Percentiles rank a stretch among this genome's conserved stretches.
Conservation (phyloP, 2,329 filamentous ascomycete species). For the Aspergillus eucalypticola region DNA sequence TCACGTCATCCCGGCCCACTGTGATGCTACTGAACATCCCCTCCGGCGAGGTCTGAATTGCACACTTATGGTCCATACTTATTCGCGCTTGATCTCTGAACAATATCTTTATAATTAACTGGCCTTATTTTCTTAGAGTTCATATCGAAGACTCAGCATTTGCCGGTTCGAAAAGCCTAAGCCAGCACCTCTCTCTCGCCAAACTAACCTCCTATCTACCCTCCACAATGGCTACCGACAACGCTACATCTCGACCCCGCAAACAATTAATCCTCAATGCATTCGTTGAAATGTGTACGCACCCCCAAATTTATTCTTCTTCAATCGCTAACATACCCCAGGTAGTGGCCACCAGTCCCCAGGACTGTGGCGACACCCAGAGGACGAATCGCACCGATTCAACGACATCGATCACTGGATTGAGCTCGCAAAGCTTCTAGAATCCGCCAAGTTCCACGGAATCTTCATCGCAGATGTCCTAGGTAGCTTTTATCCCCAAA, state of each 20-base stretch:
- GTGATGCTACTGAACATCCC: conserved; percentile 28
- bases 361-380: conserved; percentile 64
- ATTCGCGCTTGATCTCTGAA: background rate
- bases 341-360: conserved; percentile 56
- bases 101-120: background rate
- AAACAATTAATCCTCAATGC: conserved; percentile 55
- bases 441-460: conserved; percentile 64
- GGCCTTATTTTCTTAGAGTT: background rate
- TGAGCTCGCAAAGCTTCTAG: conserved; percentile 60
- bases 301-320: background rate
- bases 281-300: conserved; percentile 52
- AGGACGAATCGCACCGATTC: conserved; percentile 64
- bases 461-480: conserved; percentile 69
- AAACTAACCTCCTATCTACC: background rate
- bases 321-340: conserved; percentile 17
- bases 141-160: background rate
- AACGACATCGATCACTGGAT: conserved; percentile 63
- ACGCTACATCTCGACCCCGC: conserved; percentile 22
- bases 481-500: conserved; percentile 30
- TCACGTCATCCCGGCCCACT: conserved; percentile 40
- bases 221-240: conserved; percentile 1
- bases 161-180: background rate
- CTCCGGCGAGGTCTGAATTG: background rate
- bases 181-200: background rate
- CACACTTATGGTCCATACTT: background rate